These are phyloP conservation scores for Trametes hirsuta DNA, from an alignment of 1,284 basidiomycete genomes.

Conservation along the genomic window DNA sequence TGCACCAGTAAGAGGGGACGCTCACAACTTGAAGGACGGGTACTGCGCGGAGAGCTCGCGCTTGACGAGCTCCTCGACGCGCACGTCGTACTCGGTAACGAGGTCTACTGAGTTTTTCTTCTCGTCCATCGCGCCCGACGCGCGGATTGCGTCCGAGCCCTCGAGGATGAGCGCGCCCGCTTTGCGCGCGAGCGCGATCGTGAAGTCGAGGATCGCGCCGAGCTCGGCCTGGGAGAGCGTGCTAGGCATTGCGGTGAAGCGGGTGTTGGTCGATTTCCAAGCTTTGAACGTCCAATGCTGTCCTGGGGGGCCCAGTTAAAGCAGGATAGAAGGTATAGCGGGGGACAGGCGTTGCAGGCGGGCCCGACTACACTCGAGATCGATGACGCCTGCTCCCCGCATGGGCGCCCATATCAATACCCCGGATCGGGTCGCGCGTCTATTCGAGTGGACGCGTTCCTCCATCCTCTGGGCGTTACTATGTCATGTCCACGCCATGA, in stretches of 20 bases:
- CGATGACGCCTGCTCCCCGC: too few species aligned
- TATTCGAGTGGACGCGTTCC: too few species aligned
- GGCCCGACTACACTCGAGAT: too few species aligned
- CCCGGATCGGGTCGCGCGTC: too few species aligned
- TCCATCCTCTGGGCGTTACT: too few species aligned
- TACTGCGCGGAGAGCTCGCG: conserved; percentile 68
- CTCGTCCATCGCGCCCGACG: conserved; percentile 64
- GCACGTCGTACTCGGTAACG: conserved; percentile 97
- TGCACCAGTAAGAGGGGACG: conserved; percentile 16
- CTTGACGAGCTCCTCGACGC: conserved; percentile 87
- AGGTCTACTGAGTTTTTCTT: conserved; percentile 94
- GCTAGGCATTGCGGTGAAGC: conserved; percentile 7
- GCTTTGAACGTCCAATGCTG: too few species aligned
- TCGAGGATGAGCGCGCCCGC: conserved; percentile 76
- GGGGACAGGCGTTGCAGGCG: too few species aligned
- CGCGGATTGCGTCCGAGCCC: conserved; percentile 72
- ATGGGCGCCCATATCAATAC: too few species aligned
- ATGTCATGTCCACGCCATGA: too few species aligned
- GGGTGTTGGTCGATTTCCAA: too few species aligned
- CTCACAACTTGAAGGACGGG: conserved; percentile 84
- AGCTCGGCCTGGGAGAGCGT: conserved; percentile 47
- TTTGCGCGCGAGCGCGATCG: conserved; percentile 69
- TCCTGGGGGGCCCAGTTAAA: too few species aligned
- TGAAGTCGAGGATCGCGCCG: conserved; percentile 71
- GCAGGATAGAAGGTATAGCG: too few species aligned